phyloP scores from a whole-genome alignment of 1,139 yeast genomes.

The Oligophagozyma castellii region DNA sequence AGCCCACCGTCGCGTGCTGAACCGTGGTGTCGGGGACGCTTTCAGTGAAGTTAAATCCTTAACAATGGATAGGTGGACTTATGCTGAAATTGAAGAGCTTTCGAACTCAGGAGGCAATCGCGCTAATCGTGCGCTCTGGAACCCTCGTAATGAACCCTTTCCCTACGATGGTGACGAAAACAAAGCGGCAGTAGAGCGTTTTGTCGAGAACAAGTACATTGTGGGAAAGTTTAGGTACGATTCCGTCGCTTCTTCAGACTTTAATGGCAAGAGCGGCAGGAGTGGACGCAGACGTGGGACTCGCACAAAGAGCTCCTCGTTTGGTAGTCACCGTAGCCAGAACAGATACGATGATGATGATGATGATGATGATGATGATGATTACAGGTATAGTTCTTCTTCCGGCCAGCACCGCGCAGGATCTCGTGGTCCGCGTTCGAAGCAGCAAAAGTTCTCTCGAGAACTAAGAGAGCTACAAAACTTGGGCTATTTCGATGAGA shows the following conservation, averaged over 20 bases:
- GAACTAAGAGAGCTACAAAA: constrained; percentile 15
- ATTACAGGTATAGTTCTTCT: not conserved
- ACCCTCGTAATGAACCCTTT: constrained; percentile 40
- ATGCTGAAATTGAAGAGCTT: constrained; percentile 19
- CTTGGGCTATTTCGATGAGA: constrained; percentile 19
- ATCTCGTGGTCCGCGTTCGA: constrained; percentile 3
- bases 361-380: not conserved
- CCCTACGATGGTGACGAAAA: constrained; percentile 43
- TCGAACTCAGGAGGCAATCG: constrained; percentile 22
- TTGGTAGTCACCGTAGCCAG: constrained; percentile 2
- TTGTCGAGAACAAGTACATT: constrained; percentile 44
- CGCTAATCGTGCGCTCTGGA: constrained; percentile 27
- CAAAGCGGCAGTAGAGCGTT: constrained; percentile 32
- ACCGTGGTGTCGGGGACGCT: constrained; percentile 20
- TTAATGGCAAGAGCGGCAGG: constrained; percentile 7
- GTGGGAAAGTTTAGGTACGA: constrained; percentile 38
- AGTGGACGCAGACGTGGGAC: constrained; percentile 5
- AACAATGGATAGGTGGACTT: constrained; percentile 65
- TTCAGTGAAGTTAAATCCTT: constrained; percentile 30
- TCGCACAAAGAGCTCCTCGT: not conserved
- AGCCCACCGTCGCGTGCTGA: constrained; percentile 27
- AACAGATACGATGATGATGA: constrained; percentile 2
- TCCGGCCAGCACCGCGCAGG: not conserved
- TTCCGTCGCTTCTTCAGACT: constrained; percentile 15
- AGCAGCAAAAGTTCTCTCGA: constrained; percentile 17